Percentiles rank a stretch among this genome's conserved stretches.
Conservation (phyloP, 208 protist species). For the Lotmaria passim region DNA sequence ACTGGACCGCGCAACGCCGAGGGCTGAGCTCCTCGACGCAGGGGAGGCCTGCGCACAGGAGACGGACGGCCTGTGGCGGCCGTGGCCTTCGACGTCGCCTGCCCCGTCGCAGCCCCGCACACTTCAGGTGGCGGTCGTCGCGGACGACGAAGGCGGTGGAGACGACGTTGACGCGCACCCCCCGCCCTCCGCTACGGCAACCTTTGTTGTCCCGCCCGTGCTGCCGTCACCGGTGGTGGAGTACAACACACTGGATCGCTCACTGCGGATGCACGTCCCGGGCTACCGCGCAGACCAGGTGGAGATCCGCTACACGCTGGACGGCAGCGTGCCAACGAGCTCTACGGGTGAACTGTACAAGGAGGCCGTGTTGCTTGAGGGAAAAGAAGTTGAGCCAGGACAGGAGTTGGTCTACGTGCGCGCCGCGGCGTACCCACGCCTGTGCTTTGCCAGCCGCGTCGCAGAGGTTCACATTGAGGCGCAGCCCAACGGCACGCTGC, state of each 20-base stretch:
- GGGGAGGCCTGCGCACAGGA: neutral
- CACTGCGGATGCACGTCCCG: conserved; percentile 28
- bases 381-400: too few species aligned
- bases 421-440: conserved; percentile 38
- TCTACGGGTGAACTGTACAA: conserved; percentile 7
- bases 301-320: conserved; percentile 53
- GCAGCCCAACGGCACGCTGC: neutral
- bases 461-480: conserved; percentile 26
- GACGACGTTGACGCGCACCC: neutral
- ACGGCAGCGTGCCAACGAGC: conserved; percentile 51
- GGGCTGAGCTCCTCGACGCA: neutral
- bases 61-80: neutral
- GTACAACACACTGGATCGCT: conserved; percentile 20
- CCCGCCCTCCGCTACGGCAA: neutral
- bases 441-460: conserved; percentile 46
- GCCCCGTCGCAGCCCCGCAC: conserved; percentile 20
- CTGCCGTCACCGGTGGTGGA: conserved; percentile 40
- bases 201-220: conserved; percentile 33
- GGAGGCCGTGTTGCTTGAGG: conserved; percentile 11
- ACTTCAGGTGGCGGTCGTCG: conserved; percentile 28
- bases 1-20: conserved; percentile 9
- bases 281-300: conserved; percentile 21
- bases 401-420: conserved; percentile 26
- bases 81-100: conserved; percentile 16
- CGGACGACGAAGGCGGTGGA: conserved; percentile 14